Conservation (phyloP, 169 alveolate genomes). For the Eimeria sp. region DNA sequence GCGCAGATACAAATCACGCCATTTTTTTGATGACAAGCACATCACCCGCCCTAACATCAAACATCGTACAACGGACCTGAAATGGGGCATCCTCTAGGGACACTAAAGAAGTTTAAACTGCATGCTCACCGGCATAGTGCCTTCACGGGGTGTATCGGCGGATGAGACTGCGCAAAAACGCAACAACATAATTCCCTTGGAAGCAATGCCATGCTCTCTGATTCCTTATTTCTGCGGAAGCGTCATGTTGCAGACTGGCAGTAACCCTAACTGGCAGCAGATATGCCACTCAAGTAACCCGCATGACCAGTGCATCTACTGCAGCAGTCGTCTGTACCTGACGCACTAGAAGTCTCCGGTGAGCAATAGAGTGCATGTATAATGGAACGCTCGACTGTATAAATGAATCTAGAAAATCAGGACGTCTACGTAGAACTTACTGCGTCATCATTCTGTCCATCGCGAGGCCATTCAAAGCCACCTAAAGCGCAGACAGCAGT, state of each 20-base stretch:
- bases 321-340: not conserved
- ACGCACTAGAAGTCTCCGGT: not conserved
- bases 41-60: not conserved
- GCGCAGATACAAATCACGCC: slow-evolving; percentile 2
- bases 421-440: slow-evolving; percentile 36
- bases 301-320: not conserved
- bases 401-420: not conserved
- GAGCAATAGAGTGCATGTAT: not conserved
- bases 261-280: not conserved
- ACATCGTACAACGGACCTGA: not conserved
- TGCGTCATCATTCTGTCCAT: slow-evolving; percentile 97
- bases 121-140: slow-evolving; percentile 87
- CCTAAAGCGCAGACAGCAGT: slow-evolving; percentile 57
- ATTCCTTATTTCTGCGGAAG: not conserved
- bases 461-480: slow-evolving; percentile 89
- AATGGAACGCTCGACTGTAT: not conserved
- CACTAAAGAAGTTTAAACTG: not conserved
- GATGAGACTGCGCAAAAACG: slow-evolving; percentile 95
- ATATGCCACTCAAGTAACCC: not conserved
- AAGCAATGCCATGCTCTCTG: not conserved
- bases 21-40: not conserved
- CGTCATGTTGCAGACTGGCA: not conserved
- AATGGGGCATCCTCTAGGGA: not conserved
- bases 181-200: not conserved
- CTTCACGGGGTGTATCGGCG: slow-evolving; percentile 99